Conservation (phyloP, 257 asterid species). For the Solanum stenotomum region DNA sequence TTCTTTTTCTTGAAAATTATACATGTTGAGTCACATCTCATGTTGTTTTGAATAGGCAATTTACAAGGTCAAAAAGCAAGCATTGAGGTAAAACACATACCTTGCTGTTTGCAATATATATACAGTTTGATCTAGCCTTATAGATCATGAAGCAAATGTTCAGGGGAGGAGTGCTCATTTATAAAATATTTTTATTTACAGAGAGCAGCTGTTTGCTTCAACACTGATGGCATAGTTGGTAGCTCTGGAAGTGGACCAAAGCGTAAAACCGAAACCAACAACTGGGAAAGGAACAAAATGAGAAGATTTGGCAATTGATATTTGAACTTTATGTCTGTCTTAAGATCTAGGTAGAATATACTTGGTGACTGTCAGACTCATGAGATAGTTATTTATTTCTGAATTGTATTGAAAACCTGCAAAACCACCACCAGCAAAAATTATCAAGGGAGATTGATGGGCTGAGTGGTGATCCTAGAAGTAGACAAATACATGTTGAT, state of each 20-base stretch:
- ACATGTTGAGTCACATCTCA: not conserved
- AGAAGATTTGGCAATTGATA: not conserved
- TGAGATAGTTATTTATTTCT: not conserved
- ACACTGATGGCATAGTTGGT: not conserved
- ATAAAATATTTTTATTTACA: conserved; percentile 1
- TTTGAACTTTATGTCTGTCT: not conserved
- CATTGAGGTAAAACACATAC: conserved; percentile 1
- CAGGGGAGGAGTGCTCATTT: not conserved
- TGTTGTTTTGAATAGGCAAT: not conserved
- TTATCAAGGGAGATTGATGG: not conserved
- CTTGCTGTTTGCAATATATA: not conserved
- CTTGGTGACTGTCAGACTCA: not conserved
- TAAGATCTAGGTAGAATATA: not conserved
- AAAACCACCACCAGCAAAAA: not conserved
- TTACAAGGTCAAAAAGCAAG: not conserved
- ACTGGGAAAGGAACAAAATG: conserved; percentile 6
- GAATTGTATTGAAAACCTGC: not conserved
- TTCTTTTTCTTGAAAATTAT: not conserved
- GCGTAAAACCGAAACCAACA: conserved; percentile 1
- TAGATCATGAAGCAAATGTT: not conserved
- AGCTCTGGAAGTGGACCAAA: not conserved
- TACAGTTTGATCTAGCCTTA: not conserved
- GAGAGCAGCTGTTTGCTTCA: not conserved
- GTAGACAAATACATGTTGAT: not conserved
- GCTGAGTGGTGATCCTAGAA: not conserved